These are phyloP conservation scores for Pseudocercospora fijiensis DNA, from an alignment of 2,329 filamentous ascomycete species.

Conservation along the genomic window DNA sequence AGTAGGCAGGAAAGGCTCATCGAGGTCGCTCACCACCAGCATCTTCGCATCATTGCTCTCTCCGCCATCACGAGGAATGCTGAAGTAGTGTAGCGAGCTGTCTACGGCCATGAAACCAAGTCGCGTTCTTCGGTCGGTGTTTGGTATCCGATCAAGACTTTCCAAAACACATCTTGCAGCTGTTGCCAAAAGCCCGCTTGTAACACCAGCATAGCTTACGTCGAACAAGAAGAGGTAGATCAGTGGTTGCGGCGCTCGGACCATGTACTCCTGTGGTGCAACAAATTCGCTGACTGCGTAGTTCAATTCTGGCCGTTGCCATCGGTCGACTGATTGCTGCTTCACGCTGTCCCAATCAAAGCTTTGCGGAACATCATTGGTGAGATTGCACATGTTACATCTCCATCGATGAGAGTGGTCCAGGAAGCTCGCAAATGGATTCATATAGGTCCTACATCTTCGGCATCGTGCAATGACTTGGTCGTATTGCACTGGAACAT, in stretches of 20 bases:
- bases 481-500: conserved; percentile 87
- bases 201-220: conserved; percentile 86
- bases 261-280: conserved; percentile 99
- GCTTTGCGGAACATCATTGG: conserved; percentile 97
- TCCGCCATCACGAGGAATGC: conserved; percentile 82
- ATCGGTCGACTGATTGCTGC: conserved; percentile 87
- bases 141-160: conserved; percentile 95
- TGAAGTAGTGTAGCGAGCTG: conserved; percentile 93
- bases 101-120: conserved; percentile 95
- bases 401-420: conserved; percentile 97
- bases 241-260: conserved; percentile 89
- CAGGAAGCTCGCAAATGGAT: conserved; percentile 92
- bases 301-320: conserved; percentile 90
- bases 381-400: conserved; percentile 99
- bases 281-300: conserved; percentile 97
- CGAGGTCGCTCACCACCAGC: conserved; percentile 91
- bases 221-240: conserved; percentile 96
- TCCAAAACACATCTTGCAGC: conserved; percentile 91
- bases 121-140: conserved; percentile 87
- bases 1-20: conserved; percentile 94
- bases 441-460: conserved; percentile 95
- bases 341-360: conserved; percentile 96
- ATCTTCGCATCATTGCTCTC: conserved; percentile 84
- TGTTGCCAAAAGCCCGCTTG: conserved; percentile 86
- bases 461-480: conserved; percentile 96